Conservation (phyloP, 768 basidiomycete genomes). For the Hygrophorus pudorinus region DNA sequence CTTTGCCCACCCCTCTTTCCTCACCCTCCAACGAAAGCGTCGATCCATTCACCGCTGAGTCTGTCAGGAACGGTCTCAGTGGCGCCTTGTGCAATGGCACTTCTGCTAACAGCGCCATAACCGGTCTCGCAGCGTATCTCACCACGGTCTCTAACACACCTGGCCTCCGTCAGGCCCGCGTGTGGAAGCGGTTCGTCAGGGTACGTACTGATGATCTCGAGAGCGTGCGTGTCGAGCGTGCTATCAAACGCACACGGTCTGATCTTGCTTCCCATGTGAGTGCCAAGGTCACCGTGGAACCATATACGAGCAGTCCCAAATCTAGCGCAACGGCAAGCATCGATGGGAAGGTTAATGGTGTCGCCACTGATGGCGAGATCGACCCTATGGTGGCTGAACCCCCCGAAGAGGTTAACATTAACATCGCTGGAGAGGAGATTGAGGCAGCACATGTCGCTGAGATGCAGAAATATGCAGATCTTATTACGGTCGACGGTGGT, state of each 20-base stretch:
- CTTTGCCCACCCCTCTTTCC: slow-evolving; percentile 34
- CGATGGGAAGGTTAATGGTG: slow-evolving; percentile 19
- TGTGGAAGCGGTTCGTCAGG: slow-evolving; percentile 81
- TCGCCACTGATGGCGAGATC: slow-evolving; percentile 21
- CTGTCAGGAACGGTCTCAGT: slow-evolving; percentile 9
- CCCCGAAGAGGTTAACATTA: not conserved
- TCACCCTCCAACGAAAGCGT: slow-evolving; percentile 45
- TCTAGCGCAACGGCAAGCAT: slow-evolving; percentile 30
- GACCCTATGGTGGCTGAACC: not conserved
- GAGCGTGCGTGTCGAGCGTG: slow-evolving; percentile 77
- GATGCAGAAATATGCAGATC: too few species aligned
- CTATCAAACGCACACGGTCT: slow-evolving; percentile 79
- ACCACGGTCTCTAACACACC: slow-evolving; percentile 67
- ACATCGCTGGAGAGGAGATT: not conserved
- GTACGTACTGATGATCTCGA: slow-evolving; percentile 84
- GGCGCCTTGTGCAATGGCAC: slow-evolving; percentile 12
- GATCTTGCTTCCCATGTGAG: slow-evolving; percentile 70
- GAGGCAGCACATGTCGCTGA: not conserved
- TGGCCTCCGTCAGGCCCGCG: slow-evolving; percentile 48
- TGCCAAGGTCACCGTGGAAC: not conserved
- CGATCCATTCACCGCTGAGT: slow-evolving; percentile 48
- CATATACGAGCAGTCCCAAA: not conserved
- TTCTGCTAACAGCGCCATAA: slow-evolving; percentile 34
- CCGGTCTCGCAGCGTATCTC: slow-evolving; percentile 68
- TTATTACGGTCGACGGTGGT: too few species aligned